phyloP scores from a whole-genome alignment of 1,139 yeast genomes.

The Keqinozyma sinolaborantium region DNA sequence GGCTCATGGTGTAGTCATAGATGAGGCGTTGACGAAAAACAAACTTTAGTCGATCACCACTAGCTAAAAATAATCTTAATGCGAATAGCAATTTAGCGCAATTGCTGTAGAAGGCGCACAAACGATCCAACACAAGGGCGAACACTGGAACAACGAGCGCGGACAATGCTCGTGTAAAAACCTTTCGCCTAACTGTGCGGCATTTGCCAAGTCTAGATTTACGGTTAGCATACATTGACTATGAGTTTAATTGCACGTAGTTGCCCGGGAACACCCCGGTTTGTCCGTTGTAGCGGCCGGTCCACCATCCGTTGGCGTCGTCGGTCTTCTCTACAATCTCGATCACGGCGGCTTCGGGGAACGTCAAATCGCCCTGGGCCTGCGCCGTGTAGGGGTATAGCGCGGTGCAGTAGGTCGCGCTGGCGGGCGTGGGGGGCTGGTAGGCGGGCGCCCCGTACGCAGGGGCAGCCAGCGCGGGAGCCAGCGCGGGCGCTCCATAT shows the following conservation, averaged over 20 bases:
- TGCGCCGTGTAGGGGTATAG: slow-evolving; percentile 76
- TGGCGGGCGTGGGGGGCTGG: slow-evolving; percentile 12
- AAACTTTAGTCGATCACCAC: too few relatives aligned
- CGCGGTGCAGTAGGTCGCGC: slow-evolving; percentile 69
- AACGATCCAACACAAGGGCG: too few relatives aligned
- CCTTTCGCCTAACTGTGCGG: too few relatives aligned
- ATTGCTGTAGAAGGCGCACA: too few relatives aligned
- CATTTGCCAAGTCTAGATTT: neutral
- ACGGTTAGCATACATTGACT: too few relatives aligned
- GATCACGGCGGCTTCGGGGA: slow-evolving; percentile 85
- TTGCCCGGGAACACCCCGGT: slow-evolving; percentile 95
- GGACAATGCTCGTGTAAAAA: too few relatives aligned
- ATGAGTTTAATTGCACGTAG: slow-evolving; percentile 68
- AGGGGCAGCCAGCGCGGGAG: slow-evolving; percentile 12
- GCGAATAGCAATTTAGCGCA: too few relatives aligned
- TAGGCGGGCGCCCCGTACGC: slow-evolving; percentile 14
- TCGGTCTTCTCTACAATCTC: slow-evolving; percentile 77
- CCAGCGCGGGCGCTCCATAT: slow-evolving; percentile 7
- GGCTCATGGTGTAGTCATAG: slow-evolving; percentile 26
- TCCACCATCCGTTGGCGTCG: slow-evolving; percentile 97
- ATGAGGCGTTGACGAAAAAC: slow-evolving; percentile 2
- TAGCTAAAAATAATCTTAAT: too few relatives aligned
- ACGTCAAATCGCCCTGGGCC: slow-evolving; percentile 85
- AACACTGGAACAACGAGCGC: too few relatives aligned
- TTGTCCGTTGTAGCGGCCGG: slow-evolving; percentile 82